phyloP scores from a whole-genome alignment of 2,329 filamentous ascomycete genomes.

The Fusarium concolor region DNA sequence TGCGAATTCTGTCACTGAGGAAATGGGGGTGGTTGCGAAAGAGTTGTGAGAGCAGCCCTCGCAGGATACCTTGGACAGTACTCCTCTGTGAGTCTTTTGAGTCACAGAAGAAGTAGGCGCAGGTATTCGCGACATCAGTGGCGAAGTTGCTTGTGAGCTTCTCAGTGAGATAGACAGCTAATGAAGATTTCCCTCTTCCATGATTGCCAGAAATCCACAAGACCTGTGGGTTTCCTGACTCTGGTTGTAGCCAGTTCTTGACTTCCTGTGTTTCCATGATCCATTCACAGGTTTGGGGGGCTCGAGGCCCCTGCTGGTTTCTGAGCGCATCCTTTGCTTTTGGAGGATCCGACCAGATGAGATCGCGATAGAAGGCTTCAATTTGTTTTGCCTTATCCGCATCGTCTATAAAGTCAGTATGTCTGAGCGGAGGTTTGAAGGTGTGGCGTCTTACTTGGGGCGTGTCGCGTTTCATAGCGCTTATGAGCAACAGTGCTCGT shows the following conservation, averaged over 20 bases:
- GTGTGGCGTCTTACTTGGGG: slow-evolving; percentile 13
- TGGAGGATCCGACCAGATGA: slow-evolving; percentile 25
- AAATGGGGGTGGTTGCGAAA: slow-evolving; percentile 29
- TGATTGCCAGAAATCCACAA: slow-evolving; percentile 21
- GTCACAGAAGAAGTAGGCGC: slow-evolving; percentile 28
- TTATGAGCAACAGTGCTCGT: slow-evolving; percentile 29
- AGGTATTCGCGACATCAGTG: slow-evolving; percentile 16
- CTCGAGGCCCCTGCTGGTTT: slow-evolving; percentile 20
- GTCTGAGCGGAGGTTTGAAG: background rate
- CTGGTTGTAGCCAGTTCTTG: slow-evolving; percentile 14
- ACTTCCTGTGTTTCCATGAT: slow-evolving; percentile 18
- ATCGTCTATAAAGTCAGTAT: slow-evolving; percentile 18
- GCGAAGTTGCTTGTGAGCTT: slow-evolving; percentile 22
- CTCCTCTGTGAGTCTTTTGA: slow-evolving; percentile 20
- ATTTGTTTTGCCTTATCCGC: slow-evolving; percentile 20
- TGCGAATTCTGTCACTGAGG: slow-evolving; percentile 30
- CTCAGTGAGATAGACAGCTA: slow-evolving; percentile 23
- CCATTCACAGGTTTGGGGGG: slow-evolving; percentile 28
- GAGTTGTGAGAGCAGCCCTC: slow-evolving; percentile 24
- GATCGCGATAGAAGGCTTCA: slow-evolving; percentile 27
- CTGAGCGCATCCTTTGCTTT: slow-evolving; percentile 26
- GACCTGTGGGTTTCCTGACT: slow-evolving; percentile 2
- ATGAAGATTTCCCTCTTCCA: slow-evolving; percentile 27
- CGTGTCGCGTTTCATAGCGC: slow-evolving; percentile 20
- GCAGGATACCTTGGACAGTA: slow-evolving; percentile 23